These are phyloP conservation scores for Sorghum bicolor DNA, from an alignment of 176 grass and related monocot species.

Conservation along the genomic window DNA sequence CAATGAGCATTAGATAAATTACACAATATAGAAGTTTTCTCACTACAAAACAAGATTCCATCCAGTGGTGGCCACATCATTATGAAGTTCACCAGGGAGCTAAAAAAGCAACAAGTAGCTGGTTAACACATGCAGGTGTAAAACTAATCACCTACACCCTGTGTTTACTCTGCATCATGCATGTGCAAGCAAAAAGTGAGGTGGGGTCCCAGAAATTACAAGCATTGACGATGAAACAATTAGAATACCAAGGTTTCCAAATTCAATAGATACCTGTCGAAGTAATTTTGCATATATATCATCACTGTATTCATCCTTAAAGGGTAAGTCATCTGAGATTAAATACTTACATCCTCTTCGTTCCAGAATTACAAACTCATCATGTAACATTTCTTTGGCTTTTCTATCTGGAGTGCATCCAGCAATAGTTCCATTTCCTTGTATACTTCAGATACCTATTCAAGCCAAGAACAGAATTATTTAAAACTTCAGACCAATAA, in stretches of 20 bases:
- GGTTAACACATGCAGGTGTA: too few species aligned
- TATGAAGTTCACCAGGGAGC: too few species aligned
- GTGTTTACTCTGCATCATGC: not conserved
- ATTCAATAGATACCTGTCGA: conserved; percentile 40
- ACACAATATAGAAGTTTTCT: too few species aligned
- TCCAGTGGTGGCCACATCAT: too few species aligned
- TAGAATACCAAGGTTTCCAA: not conserved
- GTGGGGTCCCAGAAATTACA: not conserved
- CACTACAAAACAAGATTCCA: too few species aligned
- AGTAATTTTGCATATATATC: conserved; percentile 20
- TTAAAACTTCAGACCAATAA: not conserved
- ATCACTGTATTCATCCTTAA: not conserved
- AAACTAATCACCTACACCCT: too few species aligned
- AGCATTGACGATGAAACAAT: not conserved
- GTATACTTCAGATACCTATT: conserved; percentile 58
- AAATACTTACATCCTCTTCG: conserved; percentile 65
- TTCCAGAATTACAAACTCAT: conserved; percentile 54
- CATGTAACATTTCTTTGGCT: conserved; percentile 59
- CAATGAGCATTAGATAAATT: too few species aligned
- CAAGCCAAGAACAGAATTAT: not conserved
- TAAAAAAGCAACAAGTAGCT: too few species aligned
- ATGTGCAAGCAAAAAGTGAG: not conserved
- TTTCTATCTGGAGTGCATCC: too few species aligned
- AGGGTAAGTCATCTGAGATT: not conserved
- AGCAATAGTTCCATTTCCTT: conserved; percentile 73